Base-by-base conservation (phyloP, 106 monocot species). In the Dendrobium catenatum region DNA sequence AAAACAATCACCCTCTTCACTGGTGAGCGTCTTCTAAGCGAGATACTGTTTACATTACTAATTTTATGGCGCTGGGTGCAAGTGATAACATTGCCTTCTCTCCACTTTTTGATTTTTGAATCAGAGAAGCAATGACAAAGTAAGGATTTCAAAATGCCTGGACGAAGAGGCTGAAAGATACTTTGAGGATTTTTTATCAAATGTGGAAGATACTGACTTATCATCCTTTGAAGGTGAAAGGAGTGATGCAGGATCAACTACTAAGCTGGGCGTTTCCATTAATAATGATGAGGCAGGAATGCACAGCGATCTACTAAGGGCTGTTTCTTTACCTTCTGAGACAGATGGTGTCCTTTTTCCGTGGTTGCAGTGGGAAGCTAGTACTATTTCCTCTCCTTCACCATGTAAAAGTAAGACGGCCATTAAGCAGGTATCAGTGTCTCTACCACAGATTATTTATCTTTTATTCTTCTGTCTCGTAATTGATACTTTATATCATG, bases 361-460 rank as follows among this genome's bases (percentile, higher is more conserved):
- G 37, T 99, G 99, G 99, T 88, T 99, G 85, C 87, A 93, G 40
- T 99, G 99, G 99, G 99, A 99, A 79, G 91, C 93, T 31, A 89
- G 83, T 79, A 88, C 79, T 83, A 90, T 85, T 46, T 42, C 48
- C 2, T 73, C 85, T 44, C 88, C 88, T 86, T 78, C 81, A 11
- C 87, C 83, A 55, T 83, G 82, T 83, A 88, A 87, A 87, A 78
- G 81, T 67, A 88, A 84, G 78, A 70, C 33, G 13, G 13, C 51
- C 0, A 51, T 51, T 51, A 13, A 51, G 51, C 51, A 51, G 51
- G 51, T 51, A 51, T 51, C 51, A 37, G 37, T 37, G 37, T 37
- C 37, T 37, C 37, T 37, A 3, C 37, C 37, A 37, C 37, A 37
- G 37, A 37, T 37, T 37, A 37, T 37, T 37, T 46, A 46, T 7